phyloP scores from a whole-genome alignment of 192 early-diverging fungal genomes.

The Backusella mclennaniae region DNA sequence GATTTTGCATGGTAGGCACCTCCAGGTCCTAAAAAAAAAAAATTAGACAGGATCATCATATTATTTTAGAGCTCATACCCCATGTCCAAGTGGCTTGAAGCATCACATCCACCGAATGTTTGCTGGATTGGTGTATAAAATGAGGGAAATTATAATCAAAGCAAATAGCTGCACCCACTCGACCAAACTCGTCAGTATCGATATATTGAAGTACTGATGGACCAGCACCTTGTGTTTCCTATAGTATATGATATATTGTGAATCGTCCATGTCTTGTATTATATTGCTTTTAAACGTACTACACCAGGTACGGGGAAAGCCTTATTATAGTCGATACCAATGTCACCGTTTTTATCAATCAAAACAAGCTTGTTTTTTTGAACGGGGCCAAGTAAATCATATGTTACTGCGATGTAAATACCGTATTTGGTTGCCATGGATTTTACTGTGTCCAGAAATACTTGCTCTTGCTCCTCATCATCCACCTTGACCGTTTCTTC shows the following conservation, averaged over 20 bases:
- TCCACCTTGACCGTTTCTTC: slow-evolving; percentile 3
- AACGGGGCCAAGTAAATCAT: not conserved
- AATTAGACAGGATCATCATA: not conserved
- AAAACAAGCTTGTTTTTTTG: slow-evolving; percentile 42
- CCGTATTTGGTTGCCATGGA: not conserved
- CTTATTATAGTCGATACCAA: slow-evolving; percentile 43
- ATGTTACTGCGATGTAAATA: slow-evolving; percentile 5
- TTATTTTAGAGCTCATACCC: slow-evolving; percentile 13
- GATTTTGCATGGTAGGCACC: slow-evolving; percentile 39
- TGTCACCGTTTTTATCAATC: slow-evolving; percentile 28
- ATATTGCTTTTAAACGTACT: not conserved
- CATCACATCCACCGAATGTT: slow-evolving; percentile 41
- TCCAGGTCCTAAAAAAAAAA: slow-evolving; percentile 25
- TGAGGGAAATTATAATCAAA: slow-evolving; percentile 48
- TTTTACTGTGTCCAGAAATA: not conserved
- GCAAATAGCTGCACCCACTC: slow-evolving; percentile 42
- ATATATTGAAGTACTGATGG: slow-evolving; percentile 30
- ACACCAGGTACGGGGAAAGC: slow-evolving; percentile 43
- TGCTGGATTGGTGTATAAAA: slow-evolving; percentile 41
- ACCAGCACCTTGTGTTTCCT: slow-evolving; percentile 35
- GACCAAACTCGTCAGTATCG: slow-evolving; percentile 37
- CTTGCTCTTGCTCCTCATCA: not conserved
- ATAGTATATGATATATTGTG: too few species aligned
- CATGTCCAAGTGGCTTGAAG: slow-evolving; percentile 50
- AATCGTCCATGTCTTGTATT: too few species aligned